Conservation (phyloP, 208 protist species). For the Leishmania amazonensis region DNA sequence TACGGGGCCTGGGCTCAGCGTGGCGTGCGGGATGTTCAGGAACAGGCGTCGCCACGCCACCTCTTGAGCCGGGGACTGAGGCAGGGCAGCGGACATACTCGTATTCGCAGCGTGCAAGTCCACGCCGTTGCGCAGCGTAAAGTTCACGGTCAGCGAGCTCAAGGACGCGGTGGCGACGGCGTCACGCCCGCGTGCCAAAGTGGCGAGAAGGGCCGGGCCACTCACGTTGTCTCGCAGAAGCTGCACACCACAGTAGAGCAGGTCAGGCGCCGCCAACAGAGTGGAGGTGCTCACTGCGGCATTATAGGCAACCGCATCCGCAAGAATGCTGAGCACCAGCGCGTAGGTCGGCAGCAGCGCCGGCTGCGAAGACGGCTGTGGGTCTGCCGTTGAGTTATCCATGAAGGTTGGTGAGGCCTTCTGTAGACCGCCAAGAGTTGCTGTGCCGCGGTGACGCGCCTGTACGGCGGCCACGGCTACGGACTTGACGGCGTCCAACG, state of each 20-base stretch:
- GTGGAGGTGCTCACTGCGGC: constrained; percentile 11
- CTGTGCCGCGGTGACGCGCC: constrained; percentile 4
- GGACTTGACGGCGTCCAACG: background rate
- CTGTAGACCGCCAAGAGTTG: background rate
- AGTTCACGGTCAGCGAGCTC: constrained; percentile 44
- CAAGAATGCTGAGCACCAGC: constrained; percentile 37
- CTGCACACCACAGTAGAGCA: constrained; percentile 45
- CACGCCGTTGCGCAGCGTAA: constrained; percentile 58
- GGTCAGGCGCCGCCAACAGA: constrained; percentile 36
- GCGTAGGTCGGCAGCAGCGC: constrained; percentile 42
- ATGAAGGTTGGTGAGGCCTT: background rate
- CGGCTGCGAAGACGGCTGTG: background rate
- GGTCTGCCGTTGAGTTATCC: background rate
- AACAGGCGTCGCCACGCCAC: constrained; percentile 47
- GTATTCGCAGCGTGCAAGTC: constrained; percentile 39
- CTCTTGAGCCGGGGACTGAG: constrained; percentile 30
- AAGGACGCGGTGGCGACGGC: constrained; percentile 10
- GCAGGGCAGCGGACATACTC: constrained; percentile 19
- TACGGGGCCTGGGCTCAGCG: constrained; percentile 23
- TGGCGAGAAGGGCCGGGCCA: constrained; percentile 35
- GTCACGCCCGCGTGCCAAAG: background rate
- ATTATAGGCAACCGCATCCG: constrained; percentile 33
- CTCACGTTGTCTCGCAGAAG: constrained; percentile 36
- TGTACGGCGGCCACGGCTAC: constrained; percentile 15
- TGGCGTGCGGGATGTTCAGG: constrained; percentile 46